Base-by-base conservation (phyloP, 1,284 basidiomycete species). In the Trametes hirsuta region DNA sequence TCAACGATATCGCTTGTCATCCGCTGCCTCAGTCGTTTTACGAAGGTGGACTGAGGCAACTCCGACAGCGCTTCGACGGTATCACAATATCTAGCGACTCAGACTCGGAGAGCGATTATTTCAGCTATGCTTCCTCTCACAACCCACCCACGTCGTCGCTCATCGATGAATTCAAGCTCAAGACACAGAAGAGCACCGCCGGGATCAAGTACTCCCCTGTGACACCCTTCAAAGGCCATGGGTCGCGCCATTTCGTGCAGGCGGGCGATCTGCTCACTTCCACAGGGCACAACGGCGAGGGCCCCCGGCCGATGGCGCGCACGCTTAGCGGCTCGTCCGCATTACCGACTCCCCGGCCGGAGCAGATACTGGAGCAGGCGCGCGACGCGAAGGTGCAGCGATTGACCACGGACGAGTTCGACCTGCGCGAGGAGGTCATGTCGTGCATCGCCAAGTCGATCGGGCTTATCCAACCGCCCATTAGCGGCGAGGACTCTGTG, bases 361-460 rank as follows among this genome's bases (percentile, higher is more conserved):
- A 54, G 48, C 53, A 21, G 49, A 51, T 42, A 42, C 59, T 40
- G 56, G 55, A 55, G 5, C 50, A 54, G 14, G 54, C 47, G 6
- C 35, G 36, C 0, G 46, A 58, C 1, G 8, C 53, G 11, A 55
- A 58, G 21, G 44, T 50, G 22, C 68, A 68, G 1, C 72, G 66
- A 50, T 49, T 77, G 36, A 64, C 75, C 14, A 73, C 72, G 1
- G 84, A 86, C 22, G 87, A 91, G 44, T 96, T 97, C 70, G 93
- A 98, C 70, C 83, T 99, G 39, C 87, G 93, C 45, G 93, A 95
- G 65, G 94, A 94, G 64, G 95, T 99, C 36, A 95, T 99, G 91
- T 90, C 91, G 4, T 97, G 94, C 75, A 97, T 99, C 61, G 95
- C 96, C 1, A 97, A 96, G 73, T 97, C 95, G 4, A 98, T 99